Evolutionary conservation across 2,329 filamentous ascomycete species (phyloP), one percentile per base, ranked within the genome.

Genomic region (Clarireedia hainanense): DNA sequence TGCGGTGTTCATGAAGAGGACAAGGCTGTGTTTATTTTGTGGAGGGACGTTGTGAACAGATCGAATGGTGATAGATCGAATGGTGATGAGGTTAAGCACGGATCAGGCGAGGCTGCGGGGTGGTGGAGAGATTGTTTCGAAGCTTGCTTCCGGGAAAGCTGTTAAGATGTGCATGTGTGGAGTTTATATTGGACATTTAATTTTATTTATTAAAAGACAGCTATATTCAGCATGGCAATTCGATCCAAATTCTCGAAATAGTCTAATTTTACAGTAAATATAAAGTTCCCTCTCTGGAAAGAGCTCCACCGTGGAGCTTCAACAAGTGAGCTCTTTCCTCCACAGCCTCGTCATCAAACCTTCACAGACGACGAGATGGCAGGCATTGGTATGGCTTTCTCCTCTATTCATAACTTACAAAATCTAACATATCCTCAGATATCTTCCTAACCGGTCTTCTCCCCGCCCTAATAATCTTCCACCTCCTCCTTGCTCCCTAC

Each of bases 401-500:
- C 26, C 39, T 40, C 10, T n/a, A 24, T 48, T 15, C 1, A 15
- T 15, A 23, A 6, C 5, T 0, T n/a, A 39, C 9, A 45, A 51
- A 42, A 54, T 27, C 45, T 50, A 36, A 55, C 5, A 4, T 14
- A 14, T 12, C 30, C 24, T 6, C 69, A 79, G 79, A 81, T 63
- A 62, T 70, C 27, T 57, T 76, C 15, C 67, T 85, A 42, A 69
- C 74, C 52, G 67, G 84, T 60, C 72, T 84, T 50, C 75, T 91
- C 57, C 86, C 88, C 1, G 70, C 76, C 2, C 68, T 85, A 36
- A 76, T 89, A 63, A 69, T 88, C 57, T 55, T 87, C 54, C 89
- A 96, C 71, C 81, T 95, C 55, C 67, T 83, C 59, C 69, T 84
- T 24, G 83, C 91, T 10, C 94, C 94, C 0, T 92, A 95, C 74